phyloP scores from a whole-genome alignment of 306 rosid genomes.

The Sphenostylis stenocarpa region DNA sequence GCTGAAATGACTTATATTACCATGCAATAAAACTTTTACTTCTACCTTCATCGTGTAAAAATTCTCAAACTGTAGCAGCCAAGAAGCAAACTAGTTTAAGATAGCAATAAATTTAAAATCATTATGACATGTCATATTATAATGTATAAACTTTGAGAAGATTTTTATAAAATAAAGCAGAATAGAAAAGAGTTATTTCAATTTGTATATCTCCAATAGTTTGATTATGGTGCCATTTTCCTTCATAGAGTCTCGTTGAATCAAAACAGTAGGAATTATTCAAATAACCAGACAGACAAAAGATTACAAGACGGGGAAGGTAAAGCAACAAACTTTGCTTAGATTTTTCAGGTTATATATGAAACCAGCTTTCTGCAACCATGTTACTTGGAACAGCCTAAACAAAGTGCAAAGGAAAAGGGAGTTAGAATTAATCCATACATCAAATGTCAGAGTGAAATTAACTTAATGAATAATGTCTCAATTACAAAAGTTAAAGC shows the following conservation, averaged over 20 bases:
- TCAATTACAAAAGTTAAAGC: background rate
- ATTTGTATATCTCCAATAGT: background rate
- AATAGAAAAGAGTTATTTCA: constrained; percentile 6
- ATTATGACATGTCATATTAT: background rate
- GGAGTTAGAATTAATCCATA: constrained; percentile 19
- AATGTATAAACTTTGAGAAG: background rate
- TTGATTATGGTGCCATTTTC: constrained; percentile 2
- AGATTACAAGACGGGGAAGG: constrained; percentile 38
- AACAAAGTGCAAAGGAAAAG: constrained; percentile 39
- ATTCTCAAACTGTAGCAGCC: background rate
- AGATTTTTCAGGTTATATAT: constrained; percentile 69
- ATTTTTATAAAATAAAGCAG: background rate
- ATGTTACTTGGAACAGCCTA: constrained; percentile 91
- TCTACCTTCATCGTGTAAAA: background rate
- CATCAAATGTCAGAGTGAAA: background rate
- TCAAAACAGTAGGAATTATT: background rate
- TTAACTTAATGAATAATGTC: background rate
- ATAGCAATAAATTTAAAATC: background rate
- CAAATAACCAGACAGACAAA: constrained; percentile 35
- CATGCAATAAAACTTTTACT: constrained; percentile 14
- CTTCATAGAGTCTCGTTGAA: background rate
- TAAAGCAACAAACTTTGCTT: constrained; percentile 75
- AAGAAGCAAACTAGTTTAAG: constrained; percentile 19
- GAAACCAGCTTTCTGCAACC: constrained; percentile 83
- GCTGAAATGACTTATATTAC: background rate